Evolutionary conservation across 768 basidiomycete genomes (phyloP), one percentile per base, ranked within the genome.

Genomic region (Cubamyces sp.): DNA sequence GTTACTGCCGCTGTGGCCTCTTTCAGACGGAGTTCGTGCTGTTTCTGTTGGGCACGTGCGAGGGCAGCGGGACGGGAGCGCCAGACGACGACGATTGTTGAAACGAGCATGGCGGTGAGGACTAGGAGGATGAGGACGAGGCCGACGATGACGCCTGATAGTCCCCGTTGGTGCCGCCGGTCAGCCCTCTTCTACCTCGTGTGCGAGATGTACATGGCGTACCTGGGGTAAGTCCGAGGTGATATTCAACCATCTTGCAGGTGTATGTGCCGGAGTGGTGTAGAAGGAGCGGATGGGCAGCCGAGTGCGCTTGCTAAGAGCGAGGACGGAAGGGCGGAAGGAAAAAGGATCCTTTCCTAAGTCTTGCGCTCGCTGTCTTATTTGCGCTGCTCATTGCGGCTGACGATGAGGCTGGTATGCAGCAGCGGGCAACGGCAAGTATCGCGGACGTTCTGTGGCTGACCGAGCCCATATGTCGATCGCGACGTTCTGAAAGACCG

Each of bases 171-270:
- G 18, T n/a, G 30, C 23, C 11, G 21, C 28, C 42, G 12, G 50
- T 28, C 19, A 26, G 40, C 39, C 11, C 15, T n/a, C 21, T 11
- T 8, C 9, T 14, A 5, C 3, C 25, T 11, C 19, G 14, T 21
- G 28, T 26, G 28, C 5, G 41, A 9, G 12, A 6, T 18, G 9
- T 42, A 4, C 16, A 9, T 2, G 15, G n/a, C 57, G 40, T 37
- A 64, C 62, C 62, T 42, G 62, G 62, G 47, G 57, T 48, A 40
- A 64, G 62, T 50, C 62, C 62, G 57, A 59, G 46, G 41, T 57
- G 55, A 37, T 57, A 62, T 59, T 57, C 54, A 55, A 56, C 54
- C 61, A 62, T 62, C 34, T 51, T 62, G 49, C 11, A 19, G 40
- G 11, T 39, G 30, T 7, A 30, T 30, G 37, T 51, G 54, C 34